Conservation (phyloP, 2,329 filamentous ascomycete species). For the Apiospora rasikravindrae region DNA sequence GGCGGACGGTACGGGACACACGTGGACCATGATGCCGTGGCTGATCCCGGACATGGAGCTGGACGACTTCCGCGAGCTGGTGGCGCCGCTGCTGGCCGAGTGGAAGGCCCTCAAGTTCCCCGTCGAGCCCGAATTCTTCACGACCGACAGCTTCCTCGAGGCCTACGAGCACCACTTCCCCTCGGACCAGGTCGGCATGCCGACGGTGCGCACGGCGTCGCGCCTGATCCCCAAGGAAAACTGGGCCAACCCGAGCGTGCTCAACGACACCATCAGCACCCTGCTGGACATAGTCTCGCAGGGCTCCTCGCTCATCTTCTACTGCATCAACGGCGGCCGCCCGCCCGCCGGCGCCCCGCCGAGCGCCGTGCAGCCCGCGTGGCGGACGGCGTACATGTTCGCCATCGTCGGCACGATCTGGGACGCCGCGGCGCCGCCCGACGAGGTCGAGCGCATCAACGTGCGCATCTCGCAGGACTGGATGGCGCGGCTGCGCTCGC, state of each 20-base stretch:
- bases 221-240: slow-evolving; percentile 44
- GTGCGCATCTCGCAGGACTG: slow-evolving; percentile 34
- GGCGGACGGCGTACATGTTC: slow-evolving; percentile 45
- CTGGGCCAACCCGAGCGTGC: slow-evolving; percentile 38
- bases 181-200: slow-evolving; percentile 35
- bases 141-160: slow-evolving; percentile 39
- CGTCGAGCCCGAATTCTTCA: slow-evolving; percentile 35
- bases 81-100: slow-evolving; percentile 36
- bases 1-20: slow-evolving; percentile 24
- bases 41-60: slow-evolving; percentile 40
- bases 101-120: slow-evolving; percentile 33
- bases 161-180: slow-evolving; percentile 44
- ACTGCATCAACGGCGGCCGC: slow-evolving; percentile 34
- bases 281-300: slow-evolving; percentile 37
- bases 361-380: slow-evolving; percentile 49
- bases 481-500: slow-evolving; percentile 32
- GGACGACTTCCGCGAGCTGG: slow-evolving; percentile 36
- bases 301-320: slow-evolving; percentile 37
- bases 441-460: slow-evolving; percentile 28
- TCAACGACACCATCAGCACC: slow-evolving; percentile 30
- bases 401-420: slow-evolving; percentile 31
- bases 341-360: slow-evolving; percentile 28
- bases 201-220: slow-evolving; percentile 37
- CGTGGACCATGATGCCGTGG: slow-evolving; percentile 38
- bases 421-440: slow-evolving; percentile 20